Conservation (phyloP, 2,329 filamentous ascomycete species). For the Fusarium sarcochroum region DNA sequence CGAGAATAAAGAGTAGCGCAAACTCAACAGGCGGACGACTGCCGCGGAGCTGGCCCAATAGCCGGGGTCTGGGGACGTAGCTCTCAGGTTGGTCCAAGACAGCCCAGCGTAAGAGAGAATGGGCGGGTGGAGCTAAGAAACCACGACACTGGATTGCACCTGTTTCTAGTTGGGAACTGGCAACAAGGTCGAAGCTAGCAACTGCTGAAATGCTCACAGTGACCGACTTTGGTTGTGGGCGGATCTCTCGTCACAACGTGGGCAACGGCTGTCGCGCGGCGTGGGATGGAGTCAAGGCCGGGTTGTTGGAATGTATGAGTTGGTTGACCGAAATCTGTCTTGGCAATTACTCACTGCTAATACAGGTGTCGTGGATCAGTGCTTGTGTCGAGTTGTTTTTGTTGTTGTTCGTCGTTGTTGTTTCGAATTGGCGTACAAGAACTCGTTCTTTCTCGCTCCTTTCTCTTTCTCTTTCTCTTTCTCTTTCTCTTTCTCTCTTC, state of each 20-base stretch:
- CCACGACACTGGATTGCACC: constrained; percentile 54
- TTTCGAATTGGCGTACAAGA: constrained; percentile 4
- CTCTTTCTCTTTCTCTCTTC: not conserved
- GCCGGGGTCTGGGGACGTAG: constrained; percentile 49
- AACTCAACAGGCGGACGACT: constrained; percentile 47
- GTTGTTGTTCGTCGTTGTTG: constrained; percentile 6
- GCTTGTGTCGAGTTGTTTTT: constrained; percentile 1
- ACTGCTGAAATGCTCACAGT: constrained; percentile 33
- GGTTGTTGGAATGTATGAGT: constrained; percentile 37
- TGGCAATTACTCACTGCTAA: not conserved
- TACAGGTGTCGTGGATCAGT: constrained; percentile 2
- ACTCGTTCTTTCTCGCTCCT: not conserved
- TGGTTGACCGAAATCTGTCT: constrained; percentile 25
- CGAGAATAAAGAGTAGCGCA: constrained; percentile 44
- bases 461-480: constrained; percentile 2
- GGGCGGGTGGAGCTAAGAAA: constrained; percentile 48
- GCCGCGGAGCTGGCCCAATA: constrained; percentile 47
- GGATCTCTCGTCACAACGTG: constrained; percentile 41
- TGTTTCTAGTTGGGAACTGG: constrained; percentile 44
- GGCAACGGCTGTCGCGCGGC: constrained; percentile 41
- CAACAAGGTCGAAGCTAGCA: constrained; percentile 47
- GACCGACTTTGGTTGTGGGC: constrained; percentile 25
- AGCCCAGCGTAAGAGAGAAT: constrained; percentile 35
- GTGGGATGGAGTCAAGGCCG: constrained; percentile 36
- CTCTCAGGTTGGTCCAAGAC: constrained; percentile 45